Conservation (phyloP, 768 basidiomycete species). For the Steccherinum ochraceum region DNA sequence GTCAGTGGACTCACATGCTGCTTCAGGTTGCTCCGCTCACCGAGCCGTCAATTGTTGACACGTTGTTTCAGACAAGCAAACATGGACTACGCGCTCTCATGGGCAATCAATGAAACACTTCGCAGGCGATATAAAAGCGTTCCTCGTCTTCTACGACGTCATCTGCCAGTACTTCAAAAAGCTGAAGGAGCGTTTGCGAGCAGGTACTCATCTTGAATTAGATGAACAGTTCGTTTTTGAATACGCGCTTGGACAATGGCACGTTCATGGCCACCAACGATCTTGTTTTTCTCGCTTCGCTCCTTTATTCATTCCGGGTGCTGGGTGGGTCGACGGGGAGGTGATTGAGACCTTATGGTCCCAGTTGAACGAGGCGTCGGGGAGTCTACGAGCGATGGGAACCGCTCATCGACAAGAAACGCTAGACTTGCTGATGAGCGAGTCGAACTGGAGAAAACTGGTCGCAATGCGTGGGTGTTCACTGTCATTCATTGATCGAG, state of each 20-base stretch:
- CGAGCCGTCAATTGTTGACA: too few species aligned
- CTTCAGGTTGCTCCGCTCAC: too few species aligned
- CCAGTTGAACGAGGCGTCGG: conserved; percentile 20
- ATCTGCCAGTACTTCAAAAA: conserved; percentile 10
- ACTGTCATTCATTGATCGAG: too few species aligned
- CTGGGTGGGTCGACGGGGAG: conserved; percentile 24
- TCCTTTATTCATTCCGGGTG: conserved; percentile 22
- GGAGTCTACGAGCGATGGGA: conserved; percentile 17
- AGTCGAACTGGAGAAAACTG: conserved; percentile 29
- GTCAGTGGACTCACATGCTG: conserved; percentile 24
- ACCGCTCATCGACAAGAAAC: conserved; percentile 16
- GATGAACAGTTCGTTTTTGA: too few species aligned
- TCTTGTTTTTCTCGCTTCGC: conserved; percentile 21
- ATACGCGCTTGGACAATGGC: conserved; percentile 21
- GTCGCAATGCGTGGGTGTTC: conserved; percentile 16
- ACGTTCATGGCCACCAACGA: conserved; percentile 24
- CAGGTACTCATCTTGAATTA: too few species aligned
- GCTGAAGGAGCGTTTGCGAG: background rate
- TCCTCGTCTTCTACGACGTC: conserved; percentile 7
- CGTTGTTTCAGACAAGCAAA: background rate
- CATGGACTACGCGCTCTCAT: background rate
- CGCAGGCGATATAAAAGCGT: background rate
- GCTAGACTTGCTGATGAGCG: conserved; percentile 25
- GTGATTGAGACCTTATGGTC: conserved; percentile 31
- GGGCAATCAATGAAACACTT: too few species aligned